A percentile compares a stretch with the other conserved stretches of the same genome.
These are phyloP conservation scores for Scenedesmus sp. DNA, from an alignment of 163 green algal genomes.

Conservation along the genomic window DNA sequence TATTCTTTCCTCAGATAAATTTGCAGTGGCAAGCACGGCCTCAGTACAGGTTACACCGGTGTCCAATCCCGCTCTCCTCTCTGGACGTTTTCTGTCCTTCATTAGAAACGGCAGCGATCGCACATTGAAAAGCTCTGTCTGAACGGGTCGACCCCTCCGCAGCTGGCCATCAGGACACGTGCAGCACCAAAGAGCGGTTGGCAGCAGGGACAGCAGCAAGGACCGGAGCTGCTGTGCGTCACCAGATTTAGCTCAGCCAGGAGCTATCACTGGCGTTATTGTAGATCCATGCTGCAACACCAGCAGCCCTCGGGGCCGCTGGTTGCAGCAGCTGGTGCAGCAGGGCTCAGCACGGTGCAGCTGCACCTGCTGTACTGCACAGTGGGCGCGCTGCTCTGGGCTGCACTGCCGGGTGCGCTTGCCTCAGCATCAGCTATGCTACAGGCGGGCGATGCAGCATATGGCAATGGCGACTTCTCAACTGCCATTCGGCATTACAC, in stretches of 20 bases:
- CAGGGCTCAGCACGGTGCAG: neutral
- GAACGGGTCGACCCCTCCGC: neutral
- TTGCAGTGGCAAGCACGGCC: neutral
- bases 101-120: neutral
- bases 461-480: conserved; percentile 53
- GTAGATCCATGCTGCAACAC: neutral
- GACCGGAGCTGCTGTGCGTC: neutral
- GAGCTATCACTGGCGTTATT: neutral
- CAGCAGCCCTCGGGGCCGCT: neutral
- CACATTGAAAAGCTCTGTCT: neutral
- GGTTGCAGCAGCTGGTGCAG: neutral
- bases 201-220: neutral
- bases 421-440: conserved; percentile 49
- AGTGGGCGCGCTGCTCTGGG: conserved; percentile 7
- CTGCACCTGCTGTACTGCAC: conserved; percentile 23
- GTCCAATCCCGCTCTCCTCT: neutral
- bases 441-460: conserved; percentile 58
- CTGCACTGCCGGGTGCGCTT: neutral
- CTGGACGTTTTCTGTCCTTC: neutral
- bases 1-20: neutral
- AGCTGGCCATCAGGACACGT: neutral
- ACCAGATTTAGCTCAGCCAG: neutral
- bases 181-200: neutral
- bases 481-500: conserved; percentile 57
- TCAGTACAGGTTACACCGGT: neutral